Percentiles rank a stretch among this genome's conserved stretches.
These are phyloP conservation scores for Hypoxylon sp. DNA, from an alignment of 2,329 filamentous ascomycete species.

Conservation along the genomic window DNA sequence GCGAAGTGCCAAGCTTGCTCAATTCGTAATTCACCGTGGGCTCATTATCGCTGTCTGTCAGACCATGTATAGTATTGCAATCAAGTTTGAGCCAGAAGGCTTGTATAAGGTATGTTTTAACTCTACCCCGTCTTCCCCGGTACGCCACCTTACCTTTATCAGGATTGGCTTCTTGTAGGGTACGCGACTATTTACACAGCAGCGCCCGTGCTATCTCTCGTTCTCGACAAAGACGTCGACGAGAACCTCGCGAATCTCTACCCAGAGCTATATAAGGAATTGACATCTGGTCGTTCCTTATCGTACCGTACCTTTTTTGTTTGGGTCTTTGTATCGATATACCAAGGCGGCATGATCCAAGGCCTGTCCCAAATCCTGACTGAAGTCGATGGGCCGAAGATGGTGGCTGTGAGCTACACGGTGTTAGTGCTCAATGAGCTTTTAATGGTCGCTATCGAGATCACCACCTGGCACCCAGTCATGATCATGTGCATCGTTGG, in stretches of 20 bases:
- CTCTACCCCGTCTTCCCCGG: constrained; percentile 2
- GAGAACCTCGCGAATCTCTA: constrained; percentile 95
- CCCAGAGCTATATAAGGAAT: constrained; percentile 96
- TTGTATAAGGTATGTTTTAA: constrained; percentile 77
- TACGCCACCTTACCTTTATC: constrained; percentile 45
- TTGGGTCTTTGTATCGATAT: constrained; percentile 95
- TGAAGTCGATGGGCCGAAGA: constrained; percentile 78
- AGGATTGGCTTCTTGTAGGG: constrained; percentile 96
- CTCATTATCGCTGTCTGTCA: constrained; percentile 96
- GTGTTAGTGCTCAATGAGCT: constrained; percentile 94
- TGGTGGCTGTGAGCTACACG: constrained; percentile 94
- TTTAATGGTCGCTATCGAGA: constrained; percentile 95
- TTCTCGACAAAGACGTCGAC: constrained; percentile 95
- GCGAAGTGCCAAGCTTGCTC: constrained; percentile 91
- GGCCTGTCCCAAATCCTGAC: constrained; percentile 92
- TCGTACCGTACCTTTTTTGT: constrained; percentile 96
- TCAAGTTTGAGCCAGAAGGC: constrained; percentile 92
- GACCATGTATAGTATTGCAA: constrained; percentile 96
- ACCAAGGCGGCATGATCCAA: constrained; percentile 96
- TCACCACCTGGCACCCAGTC: constrained; percentile 95
- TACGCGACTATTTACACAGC: constrained; percentile 98
- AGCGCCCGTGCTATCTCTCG: constrained; percentile 90
- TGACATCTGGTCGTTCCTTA: constrained; percentile 89
- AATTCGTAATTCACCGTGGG: constrained; percentile 98
- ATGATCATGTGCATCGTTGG: constrained; percentile 90